These are phyloP conservation scores for Backusella tuberculispora DNA, from an alignment of 192 early-diverging fungal species.

Conservation along the genomic window DNA sequence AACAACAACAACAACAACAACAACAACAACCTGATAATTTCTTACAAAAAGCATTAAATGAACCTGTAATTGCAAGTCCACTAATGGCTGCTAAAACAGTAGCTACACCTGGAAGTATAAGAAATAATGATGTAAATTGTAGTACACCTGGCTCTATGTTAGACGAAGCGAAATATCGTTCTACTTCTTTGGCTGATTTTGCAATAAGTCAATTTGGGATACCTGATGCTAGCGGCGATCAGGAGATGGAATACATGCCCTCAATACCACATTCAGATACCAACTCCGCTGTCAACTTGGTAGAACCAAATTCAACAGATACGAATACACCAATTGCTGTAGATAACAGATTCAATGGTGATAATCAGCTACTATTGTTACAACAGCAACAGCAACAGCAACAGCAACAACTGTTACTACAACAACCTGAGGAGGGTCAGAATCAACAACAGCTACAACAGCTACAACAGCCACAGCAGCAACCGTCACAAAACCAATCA, in stretches of 20 bases:
- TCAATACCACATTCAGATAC: not conserved
- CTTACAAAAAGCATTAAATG: slow-evolving; percentile 24
- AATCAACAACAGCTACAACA: not conserved
- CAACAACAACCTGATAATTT: not conserved
- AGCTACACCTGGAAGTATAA: slow-evolving; percentile 14
- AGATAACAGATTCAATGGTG: too few relatives aligned
- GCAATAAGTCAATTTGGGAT: not conserved
- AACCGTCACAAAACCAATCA: not conserved
- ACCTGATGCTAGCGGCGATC: not conserved
- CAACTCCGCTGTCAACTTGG: not conserved
- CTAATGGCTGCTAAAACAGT: slow-evolving; percentile 34
- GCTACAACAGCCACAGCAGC: not conserved
- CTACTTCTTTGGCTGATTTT: slow-evolving; percentile 7
- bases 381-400: not conserved
- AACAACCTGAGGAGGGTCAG: not conserved
- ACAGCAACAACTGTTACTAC: not conserved
- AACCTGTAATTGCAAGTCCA: slow-evolving; percentile 27
- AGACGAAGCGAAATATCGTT: not conserved
- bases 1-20: not conserved
- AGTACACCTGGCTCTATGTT: not conserved
- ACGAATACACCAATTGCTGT: not conserved
- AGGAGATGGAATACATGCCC: not conserved
- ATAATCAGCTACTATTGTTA: too few relatives aligned
- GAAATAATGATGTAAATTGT: not conserved
- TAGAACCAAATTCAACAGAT: not conserved